These are phyloP conservation scores for Flaveria bidentis DNA, from an alignment of 129 eudicot species.

Conservation along the genomic window DNA sequence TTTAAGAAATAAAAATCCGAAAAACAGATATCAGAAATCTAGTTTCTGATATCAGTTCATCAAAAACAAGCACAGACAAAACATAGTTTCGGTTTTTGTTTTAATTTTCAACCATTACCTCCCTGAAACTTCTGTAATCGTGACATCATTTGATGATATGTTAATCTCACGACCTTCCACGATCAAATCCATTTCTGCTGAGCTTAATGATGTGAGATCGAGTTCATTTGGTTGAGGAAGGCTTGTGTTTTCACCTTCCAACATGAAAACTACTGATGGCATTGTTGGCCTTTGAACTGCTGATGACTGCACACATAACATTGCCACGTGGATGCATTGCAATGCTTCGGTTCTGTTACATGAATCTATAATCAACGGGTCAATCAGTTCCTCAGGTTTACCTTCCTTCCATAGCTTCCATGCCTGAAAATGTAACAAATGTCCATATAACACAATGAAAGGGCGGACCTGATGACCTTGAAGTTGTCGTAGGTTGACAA, in stretches of 20 bases:
- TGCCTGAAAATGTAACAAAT: slow-evolving; percentile 48
- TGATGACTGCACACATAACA: slow-evolving; percentile 75
- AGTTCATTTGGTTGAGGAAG: slow-evolving; percentile 67
- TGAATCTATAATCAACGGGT: slow-evolving; percentile 42
- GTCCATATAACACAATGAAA: not conserved
- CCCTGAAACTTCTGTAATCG: slow-evolving; percentile 38
- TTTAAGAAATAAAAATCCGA: slow-evolving; percentile 28
- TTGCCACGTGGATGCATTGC: slow-evolving; percentile 71
- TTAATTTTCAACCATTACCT: slow-evolving; percentile 24
- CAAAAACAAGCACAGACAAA: slow-evolving; percentile 20
- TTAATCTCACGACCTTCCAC: slow-evolving; percentile 49
- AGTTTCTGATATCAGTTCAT: slow-evolving; percentile 25
- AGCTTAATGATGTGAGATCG: slow-evolving; percentile 52
- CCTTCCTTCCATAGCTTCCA: slow-evolving; percentile 80
- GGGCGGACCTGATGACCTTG: too few relatives aligned
- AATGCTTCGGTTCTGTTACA: slow-evolving; percentile 45
- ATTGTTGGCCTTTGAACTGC: slow-evolving; percentile 74
- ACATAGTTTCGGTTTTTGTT: not conserved
- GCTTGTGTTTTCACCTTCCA: slow-evolving; percentile 64
- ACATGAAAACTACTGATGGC: slow-evolving; percentile 77
- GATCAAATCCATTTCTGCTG: slow-evolving; percentile 47
- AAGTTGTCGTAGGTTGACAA: not conserved
- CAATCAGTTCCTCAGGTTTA: slow-evolving; percentile 51
- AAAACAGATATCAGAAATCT: slow-evolving; percentile 23
- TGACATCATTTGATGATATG: slow-evolving; percentile 31